A percentile compares a stretch with the other conserved stretches of the same genome.
phyloP scores from a whole-genome alignment of 805 yeast genomes.

The Teunomyces tritomae region DNA sequence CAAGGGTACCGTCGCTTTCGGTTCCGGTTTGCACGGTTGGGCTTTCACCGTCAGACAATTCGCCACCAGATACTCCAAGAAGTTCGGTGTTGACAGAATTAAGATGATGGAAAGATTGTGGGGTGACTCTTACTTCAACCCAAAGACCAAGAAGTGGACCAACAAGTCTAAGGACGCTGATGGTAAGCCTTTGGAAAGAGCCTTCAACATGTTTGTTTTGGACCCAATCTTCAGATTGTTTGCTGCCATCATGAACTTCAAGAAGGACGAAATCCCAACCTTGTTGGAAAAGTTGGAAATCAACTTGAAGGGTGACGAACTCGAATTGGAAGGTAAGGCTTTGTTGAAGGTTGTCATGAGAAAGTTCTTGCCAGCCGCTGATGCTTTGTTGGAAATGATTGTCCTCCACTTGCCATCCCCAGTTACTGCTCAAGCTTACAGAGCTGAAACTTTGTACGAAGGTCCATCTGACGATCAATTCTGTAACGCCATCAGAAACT shows the following conservation, averaged over 20 bases:
- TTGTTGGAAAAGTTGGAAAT: slow-evolving; percentile 94
- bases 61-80: slow-evolving; percentile 96
- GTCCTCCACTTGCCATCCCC: slow-evolving; percentile 98
- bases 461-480: slow-evolving; percentile 95
- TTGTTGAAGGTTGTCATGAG: slow-evolving; percentile 97
- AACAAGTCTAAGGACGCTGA: slow-evolving; percentile 93
- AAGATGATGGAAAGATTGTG: slow-evolving; percentile 99
- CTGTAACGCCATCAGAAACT: slow-evolving; percentile 90
- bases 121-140: slow-evolving; percentile 99
- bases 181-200: slow-evolving; percentile 96
- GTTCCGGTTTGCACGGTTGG: slow-evolving; percentile 99
- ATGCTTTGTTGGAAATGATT: slow-evolving; percentile 98
- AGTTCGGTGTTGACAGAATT: slow-evolving; percentile 96
- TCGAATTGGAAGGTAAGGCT: slow-evolving; percentile 98
- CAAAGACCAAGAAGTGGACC: slow-evolving; percentile 99
- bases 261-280: slow-evolving; percentile 93
- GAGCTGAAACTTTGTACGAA: slow-evolving; percentile 98
- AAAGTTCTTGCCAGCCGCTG: slow-evolving; percentile 99
- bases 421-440: slow-evolving; percentile 97
- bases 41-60: slow-evolving; percentile 99
- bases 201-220: slow-evolving; percentile 98
- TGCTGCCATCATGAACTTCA: slow-evolving; percentile 97
- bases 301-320: slow-evolving; percentile 91
- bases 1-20: slow-evolving; percentile 98
- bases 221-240: slow-evolving; percentile 99